Conservation (phyloP, 192 early-diverging fungal genomes). For the Backusella circina region DNA sequence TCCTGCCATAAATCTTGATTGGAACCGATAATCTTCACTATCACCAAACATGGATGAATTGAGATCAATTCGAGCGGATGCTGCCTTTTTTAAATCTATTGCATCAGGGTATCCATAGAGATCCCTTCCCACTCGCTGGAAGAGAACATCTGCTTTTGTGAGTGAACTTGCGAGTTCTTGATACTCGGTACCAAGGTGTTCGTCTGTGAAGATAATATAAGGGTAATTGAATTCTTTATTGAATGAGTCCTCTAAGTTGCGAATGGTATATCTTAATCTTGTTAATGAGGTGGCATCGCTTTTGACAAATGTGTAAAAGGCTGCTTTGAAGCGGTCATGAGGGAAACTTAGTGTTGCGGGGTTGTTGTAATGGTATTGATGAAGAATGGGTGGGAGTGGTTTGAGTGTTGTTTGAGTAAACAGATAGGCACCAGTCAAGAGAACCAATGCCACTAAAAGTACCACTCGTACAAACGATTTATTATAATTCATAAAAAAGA, state of each 20-base stretch:
- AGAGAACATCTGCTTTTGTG: slow-evolving; percentile 15
- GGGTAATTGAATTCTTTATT: slow-evolving; percentile 25
- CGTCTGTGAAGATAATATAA: slow-evolving; percentile 34
- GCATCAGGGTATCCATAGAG: slow-evolving; percentile 21
- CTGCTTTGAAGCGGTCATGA: slow-evolving; percentile 7
- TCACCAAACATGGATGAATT: slow-evolving; percentile 36
- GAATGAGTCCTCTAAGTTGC: slow-evolving; percentile 35
- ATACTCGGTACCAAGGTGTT: slow-evolving; percentile 26
- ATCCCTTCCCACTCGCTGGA: slow-evolving; percentile 19
- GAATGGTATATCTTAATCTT: slow-evolving; percentile 28
- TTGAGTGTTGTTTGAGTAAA: neutral
- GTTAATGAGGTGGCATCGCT: slow-evolving; percentile 11
- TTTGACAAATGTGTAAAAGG: slow-evolving; percentile 30
- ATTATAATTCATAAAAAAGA: neutral
- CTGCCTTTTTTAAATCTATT: slow-evolving; percentile 27
- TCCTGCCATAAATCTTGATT: slow-evolving; percentile 46
- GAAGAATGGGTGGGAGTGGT: neutral
- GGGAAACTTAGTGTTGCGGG: neutral
- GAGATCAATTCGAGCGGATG: slow-evolving; percentile 16
- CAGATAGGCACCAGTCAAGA: neutral
- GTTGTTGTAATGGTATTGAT: neutral
- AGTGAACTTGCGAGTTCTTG: slow-evolving; percentile 22
- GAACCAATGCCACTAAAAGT: neutral
- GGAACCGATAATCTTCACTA: slow-evolving; percentile 42
- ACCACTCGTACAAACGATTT: neutral